Conservation (phyloP, 73 alveolate genomes). For the Diophrys sp. region DNA sequence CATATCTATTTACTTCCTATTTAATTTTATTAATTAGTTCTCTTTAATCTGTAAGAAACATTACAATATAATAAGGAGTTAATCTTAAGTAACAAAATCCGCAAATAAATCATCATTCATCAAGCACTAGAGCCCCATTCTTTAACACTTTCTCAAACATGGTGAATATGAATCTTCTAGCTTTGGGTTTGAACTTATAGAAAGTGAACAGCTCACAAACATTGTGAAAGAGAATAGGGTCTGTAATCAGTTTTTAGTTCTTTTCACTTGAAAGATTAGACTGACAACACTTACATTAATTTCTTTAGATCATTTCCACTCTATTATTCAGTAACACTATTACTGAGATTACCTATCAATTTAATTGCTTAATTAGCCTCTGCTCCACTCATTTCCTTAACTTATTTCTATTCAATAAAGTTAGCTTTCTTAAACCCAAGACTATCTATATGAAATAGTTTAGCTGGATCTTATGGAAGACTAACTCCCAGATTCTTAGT, state of each 20-base stretch:
- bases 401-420: neutral
- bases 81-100: too few relatives aligned
- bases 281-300: conserved; percentile 19
- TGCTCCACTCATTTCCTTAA: neutral
- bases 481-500: conserved; percentile 10
- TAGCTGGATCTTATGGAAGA: neutral
- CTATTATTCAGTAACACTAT: conserved; percentile 36
- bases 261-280: conserved; percentile 23
- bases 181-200: conserved; percentile 43
- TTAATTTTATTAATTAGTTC: too few relatives aligned
- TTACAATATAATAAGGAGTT: too few relatives aligned
- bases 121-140: neutral
- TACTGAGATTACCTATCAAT: conserved; percentile 24
- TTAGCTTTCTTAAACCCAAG: neutral
- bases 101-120: too few relatives aligned
- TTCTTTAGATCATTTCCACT: conserved; percentile 34
- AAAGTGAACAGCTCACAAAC: conserved; percentile 22
- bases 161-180: conserved; percentile 45
- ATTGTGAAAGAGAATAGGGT: conserved; percentile 32
- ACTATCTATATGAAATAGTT: neutral
- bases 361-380: conserved; percentile 3
- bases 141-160: conserved; percentile 20
- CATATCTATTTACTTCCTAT: too few relatives aligned
- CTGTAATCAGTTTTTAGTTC: conserved; percentile 12
- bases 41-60: too few relatives aligned